Percentiles rank a stretch among this genome's conserved stretches.
phyloP scores from a whole-genome alignment of 1,284 basidiomycete genomes.

The Cryptococcus sp. region DNA sequence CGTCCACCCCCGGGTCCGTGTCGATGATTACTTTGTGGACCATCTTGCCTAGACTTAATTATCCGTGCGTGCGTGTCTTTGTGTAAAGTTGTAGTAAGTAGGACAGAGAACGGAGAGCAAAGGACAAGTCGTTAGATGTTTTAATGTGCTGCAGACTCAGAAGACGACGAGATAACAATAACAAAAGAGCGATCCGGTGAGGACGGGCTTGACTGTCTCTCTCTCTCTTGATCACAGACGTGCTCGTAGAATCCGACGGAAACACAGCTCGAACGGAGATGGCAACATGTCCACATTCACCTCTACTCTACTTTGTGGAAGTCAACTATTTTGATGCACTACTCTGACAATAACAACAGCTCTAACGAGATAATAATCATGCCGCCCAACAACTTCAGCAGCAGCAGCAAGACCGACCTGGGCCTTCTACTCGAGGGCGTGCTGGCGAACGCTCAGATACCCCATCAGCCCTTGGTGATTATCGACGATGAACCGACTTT shows the following conservation, averaged over 20 bases:
- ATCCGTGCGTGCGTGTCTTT: not conserved
- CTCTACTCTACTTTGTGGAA: too few species aligned
- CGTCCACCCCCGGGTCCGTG: constrained; percentile 74
- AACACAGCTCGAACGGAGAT: too few species aligned
- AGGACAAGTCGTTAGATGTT: not conserved
- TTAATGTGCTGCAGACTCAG: not conserved
- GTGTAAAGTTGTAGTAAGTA: not conserved
- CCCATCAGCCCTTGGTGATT: constrained; percentile 46
- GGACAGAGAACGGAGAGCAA: not conserved
- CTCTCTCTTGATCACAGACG: too few species aligned
- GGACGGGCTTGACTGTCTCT: too few species aligned
- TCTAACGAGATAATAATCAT: too few species aligned
- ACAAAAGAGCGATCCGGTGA: too few species aligned
- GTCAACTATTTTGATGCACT: too few species aligned
- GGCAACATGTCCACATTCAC: too few species aligned
- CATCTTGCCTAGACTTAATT: constrained; percentile 13
- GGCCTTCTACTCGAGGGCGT: constrained; percentile 29
- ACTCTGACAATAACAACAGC: too few species aligned
- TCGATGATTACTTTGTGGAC: constrained; percentile 50
- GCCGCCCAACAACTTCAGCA: too few species aligned
- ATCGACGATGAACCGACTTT: constrained; percentile 33
- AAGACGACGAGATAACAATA: not conserved
- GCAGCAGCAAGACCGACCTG: not conserved
- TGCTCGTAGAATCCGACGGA: too few species aligned
- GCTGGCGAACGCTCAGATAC: constrained; percentile 40